phyloP scores from a whole-genome alignment of 441 rosid species.

The Bocquillonia castaneifolia region DNA sequence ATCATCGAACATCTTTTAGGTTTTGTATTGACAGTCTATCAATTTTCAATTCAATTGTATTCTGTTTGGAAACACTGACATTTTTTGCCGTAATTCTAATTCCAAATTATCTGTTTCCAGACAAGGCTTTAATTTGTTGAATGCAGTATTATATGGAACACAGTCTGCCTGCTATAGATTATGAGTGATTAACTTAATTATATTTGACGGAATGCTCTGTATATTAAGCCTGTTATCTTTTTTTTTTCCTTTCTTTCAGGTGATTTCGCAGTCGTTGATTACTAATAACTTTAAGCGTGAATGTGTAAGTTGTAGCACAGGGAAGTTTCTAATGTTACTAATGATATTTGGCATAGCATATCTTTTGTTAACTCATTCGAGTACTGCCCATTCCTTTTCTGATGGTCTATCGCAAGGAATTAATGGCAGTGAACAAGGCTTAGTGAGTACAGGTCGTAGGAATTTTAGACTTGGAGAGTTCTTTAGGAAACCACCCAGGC shows the following conservation, averaged over 20 bases:
- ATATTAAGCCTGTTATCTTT: no score
- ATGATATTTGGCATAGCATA: conserved; percentile 63
- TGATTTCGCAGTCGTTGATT: conserved; percentile 56
- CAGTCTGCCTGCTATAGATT: no score
- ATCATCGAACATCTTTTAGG: neutral
- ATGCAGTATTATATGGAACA: no score
- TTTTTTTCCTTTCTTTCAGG: conserved; percentile 32
- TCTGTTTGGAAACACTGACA: no score
- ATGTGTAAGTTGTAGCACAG: conserved; percentile 65
- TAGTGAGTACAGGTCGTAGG: conserved; percentile 30
- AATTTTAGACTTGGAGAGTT: conserved; percentile 46
- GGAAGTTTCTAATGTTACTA: conserved; percentile 56
- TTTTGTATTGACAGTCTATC: no score
- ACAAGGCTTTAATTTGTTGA: no score
- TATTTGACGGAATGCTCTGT: no score
- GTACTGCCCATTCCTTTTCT: conserved; percentile 32
- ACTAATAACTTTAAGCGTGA: conserved; percentile 45
- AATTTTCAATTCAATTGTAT: no score
- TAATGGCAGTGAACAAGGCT: conserved; percentile 31
- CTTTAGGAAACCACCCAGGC: conserved; percentile 69
- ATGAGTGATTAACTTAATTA: no score
- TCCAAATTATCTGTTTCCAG: no score
- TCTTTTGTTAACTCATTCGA: conserved; percentile 46
- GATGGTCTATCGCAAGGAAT: conserved; percentile 29
- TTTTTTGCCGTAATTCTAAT: no score